Evolutionary conservation across 73 alveolate species (phyloP).

Genomic region (Tetrahymena malaccensis): DNA sequence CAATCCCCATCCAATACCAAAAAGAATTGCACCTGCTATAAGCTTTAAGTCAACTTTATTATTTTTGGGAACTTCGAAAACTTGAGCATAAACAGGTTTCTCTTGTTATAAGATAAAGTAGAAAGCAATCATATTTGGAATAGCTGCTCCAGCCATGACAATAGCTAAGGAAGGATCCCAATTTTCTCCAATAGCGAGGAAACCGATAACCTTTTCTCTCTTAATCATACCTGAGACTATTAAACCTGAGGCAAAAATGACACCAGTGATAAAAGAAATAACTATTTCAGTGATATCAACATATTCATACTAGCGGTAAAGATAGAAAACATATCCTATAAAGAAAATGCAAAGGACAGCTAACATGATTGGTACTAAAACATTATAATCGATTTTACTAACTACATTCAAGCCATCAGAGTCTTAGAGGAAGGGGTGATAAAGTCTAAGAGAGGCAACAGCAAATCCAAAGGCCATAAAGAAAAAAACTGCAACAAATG

Average conservation of each 20-base stretch:
- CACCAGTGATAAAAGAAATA: neutral
- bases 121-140: slow-evolving; percentile 77
- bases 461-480: slow-evolving; percentile 63
- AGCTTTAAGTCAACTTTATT: slow-evolving; percentile 65
- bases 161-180: slow-evolving; percentile 91
- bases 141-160: slow-evolving; percentile 86
- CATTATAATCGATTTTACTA: neutral
- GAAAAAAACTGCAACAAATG: slow-evolving; percentile 58
- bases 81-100: slow-evolving; percentile 49
- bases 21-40: slow-evolving; percentile 82
- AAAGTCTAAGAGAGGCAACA: slow-evolving; percentile 3
- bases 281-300: neutral
- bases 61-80: slow-evolving; percentile 60
- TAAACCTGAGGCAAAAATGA: slow-evolving; percentile 76
- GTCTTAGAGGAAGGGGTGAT: neutral
- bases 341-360: neutral
- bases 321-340: neutral
- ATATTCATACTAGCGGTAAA: neutral
- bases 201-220: slow-evolving; percentile 72
- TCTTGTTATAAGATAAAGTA: slow-evolving; percentile 48
- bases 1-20: slow-evolving; percentile 98
- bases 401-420: neutral
- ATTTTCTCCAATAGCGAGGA: slow-evolving; percentile 63
- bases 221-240: slow-evolving; percentile 89
- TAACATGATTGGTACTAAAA: neutral